Evolutionary conservation across 805 yeast species (phyloP).

Genomic region (Millerozyma acaciae): DNA sequence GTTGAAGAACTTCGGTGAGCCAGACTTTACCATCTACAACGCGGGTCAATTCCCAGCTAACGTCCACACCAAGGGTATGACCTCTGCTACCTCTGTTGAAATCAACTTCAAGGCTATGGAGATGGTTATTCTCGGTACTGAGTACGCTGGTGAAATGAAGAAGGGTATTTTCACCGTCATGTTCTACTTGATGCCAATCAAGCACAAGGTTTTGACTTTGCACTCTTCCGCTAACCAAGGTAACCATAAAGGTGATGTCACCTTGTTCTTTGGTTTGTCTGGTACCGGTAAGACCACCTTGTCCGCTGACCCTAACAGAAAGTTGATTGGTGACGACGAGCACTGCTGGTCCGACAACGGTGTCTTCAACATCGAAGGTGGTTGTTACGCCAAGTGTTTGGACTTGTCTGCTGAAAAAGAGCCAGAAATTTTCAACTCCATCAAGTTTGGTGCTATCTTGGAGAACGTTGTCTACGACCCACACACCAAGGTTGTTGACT

Average conservation of each 20-base stretch:
- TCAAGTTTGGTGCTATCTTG: conserved; percentile 88
- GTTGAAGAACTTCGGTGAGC: conserved; percentile 86
- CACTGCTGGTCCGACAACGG: conserved; percentile 99
- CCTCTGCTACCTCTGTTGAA: conserved; percentile 92
- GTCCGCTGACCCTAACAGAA: conserved; percentile 92
- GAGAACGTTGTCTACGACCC: conserved; percentile 91
- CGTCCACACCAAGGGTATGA: conserved; percentile 94
- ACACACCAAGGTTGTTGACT: conserved; percentile 76
- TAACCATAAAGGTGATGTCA: conserved; percentile 72
- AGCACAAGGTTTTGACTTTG: conserved; percentile 83
- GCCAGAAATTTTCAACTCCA: conserved; percentile 95
- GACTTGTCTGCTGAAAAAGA: conserved; percentile 88
- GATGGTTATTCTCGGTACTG: conserved; percentile 98
- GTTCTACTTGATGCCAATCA: conserved; percentile 98
- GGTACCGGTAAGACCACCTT: conserved; percentile 98
- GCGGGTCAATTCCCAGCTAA: conserved; percentile 99
- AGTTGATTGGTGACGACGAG: conserved; percentile 96
- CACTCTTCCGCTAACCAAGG: conserved; percentile 97
- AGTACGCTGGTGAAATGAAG: conserved; percentile 99
- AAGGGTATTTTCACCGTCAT: conserved; percentile 98
- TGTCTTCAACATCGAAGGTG: conserved; percentile 99
- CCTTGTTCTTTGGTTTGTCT: conserved; percentile 92
- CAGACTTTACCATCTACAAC: conserved; percentile 96
- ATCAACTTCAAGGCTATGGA: conserved; percentile 97
- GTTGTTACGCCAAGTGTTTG: conserved; percentile 97